Evolutionary conservation across 2,329 filamentous ascomycete genomes (phyloP).

Genomic region (Plenodomus tracheiphilus): DNA sequence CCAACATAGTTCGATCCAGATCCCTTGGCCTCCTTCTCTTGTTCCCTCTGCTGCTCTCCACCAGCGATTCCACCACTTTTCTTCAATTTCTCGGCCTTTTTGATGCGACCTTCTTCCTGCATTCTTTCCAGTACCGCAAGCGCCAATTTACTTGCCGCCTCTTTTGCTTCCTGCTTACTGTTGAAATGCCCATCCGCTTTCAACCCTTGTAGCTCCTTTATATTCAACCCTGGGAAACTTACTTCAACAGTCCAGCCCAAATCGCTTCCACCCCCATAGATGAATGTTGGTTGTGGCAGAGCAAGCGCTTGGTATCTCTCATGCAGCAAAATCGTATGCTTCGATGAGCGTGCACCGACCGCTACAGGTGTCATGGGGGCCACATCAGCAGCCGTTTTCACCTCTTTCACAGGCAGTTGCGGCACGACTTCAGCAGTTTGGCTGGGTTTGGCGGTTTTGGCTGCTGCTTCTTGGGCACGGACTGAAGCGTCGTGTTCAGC

Average conservation of each 20-base stretch:
- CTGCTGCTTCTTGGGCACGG: conserved; percentile 8
- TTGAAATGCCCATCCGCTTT: conserved; percentile 29
- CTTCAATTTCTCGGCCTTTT: conserved; percentile 22
- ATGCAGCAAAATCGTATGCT: conserved; percentile 25
- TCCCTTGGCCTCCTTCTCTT: neutral
- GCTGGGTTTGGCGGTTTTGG: neutral
- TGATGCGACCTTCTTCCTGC: conserved; percentile 24
- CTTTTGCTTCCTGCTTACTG: conserved; percentile 50
- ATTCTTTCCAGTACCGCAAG: conserved; percentile 29
- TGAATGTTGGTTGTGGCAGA: conserved; percentile 26
- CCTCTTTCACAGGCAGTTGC: conserved; percentile 9
- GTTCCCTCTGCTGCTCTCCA: neutral
- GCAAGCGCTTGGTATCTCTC: conserved; percentile 31
- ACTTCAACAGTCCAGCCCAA: conserved; percentile 28
- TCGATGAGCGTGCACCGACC: conserved; percentile 23
- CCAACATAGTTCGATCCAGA: conserved; percentile 39
- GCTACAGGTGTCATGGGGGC: conserved; percentile 17
- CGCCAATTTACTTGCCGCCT: conserved; percentile 42
- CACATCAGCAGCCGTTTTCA: neutral
- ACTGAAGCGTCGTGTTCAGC: conserved; percentile 8
- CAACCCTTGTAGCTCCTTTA: conserved; percentile 18
- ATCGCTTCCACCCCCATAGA: conserved; percentile 11
- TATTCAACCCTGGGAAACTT: conserved; percentile 21
- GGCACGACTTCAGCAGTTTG: neutral
- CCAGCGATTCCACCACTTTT: conserved; percentile 19